A percentile compares a stretch with the other conserved stretches of the same genome.
phyloP scores from a whole-genome alignment of 2,329 filamentous ascomycete species.

The Penicillium polonicum region DNA sequence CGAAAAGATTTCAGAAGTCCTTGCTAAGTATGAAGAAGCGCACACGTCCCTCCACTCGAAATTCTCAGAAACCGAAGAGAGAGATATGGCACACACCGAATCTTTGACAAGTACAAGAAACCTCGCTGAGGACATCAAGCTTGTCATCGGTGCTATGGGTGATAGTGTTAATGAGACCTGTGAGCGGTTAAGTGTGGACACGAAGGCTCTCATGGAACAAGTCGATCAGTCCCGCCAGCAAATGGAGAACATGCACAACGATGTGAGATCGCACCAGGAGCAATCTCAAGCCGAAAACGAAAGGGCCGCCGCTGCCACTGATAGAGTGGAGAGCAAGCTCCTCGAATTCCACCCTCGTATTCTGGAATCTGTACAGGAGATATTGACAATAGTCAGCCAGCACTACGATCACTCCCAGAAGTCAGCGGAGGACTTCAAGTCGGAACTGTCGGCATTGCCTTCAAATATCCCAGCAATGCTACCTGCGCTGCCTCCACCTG shows the following conservation, averaged over 20 bases:
- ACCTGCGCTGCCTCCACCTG: conserved; percentile 48
- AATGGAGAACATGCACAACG: conserved; percentile 69
- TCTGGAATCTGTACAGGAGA: conserved; percentile 78
- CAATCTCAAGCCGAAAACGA: conserved; percentile 78
- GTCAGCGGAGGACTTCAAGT: conserved; percentile 61
- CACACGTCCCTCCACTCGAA: conserved; percentile 72
- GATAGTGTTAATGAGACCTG: conserved; percentile 76
- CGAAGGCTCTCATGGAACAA: conserved; percentile 78
- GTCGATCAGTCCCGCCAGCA: conserved; percentile 76
- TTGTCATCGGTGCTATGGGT: conserved; percentile 81
- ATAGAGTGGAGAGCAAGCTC: conserved; percentile 74
- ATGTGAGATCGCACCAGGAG: conserved; percentile 75
- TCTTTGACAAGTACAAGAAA: conserved; percentile 72
- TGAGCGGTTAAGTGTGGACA: conserved; percentile 83
- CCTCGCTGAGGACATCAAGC: conserved; percentile 81
- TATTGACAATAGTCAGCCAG: conserved; percentile 76
- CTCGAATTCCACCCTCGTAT: conserved; percentile 86
- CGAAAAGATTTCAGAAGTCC: conserved; percentile 76
- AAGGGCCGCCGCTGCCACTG: conserved; percentile 69
- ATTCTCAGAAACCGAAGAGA: conserved; percentile 69
- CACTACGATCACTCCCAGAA: conserved; percentile 86
- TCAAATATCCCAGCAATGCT: conserved; percentile 57
- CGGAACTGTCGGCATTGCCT: conserved; percentile 52
- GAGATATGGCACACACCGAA: conserved; percentile 69
- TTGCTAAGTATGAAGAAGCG: conserved; percentile 85